These are phyloP conservation scores for Raphanus hybrid DNA, from an alignment of 441 rosid genomes.

Conservation along the genomic window DNA sequence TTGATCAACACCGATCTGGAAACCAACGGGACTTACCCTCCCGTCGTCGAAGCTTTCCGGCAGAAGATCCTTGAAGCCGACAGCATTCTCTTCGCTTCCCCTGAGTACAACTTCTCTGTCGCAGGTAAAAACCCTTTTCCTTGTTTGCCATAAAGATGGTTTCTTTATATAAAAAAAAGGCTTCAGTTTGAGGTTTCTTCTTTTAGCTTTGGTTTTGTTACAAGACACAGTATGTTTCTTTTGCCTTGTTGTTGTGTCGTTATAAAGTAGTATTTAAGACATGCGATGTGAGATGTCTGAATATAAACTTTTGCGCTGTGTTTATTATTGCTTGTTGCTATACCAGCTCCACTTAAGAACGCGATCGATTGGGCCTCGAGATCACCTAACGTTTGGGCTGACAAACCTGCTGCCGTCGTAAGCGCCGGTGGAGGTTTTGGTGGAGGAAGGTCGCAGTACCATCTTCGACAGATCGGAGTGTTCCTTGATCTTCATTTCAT, in stretches of 20 bases:
- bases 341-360: conserved; percentile 72
- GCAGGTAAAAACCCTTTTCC: conserved; percentile 49
- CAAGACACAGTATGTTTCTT: too few species aligned
- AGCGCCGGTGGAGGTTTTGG: conserved; percentile 66
- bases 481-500: conserved; percentile 82
- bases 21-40: conserved; percentile 62
- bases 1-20: conserved; percentile 82
- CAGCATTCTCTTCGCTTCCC: conserved; percentile 68
- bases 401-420: conserved; percentile 73
- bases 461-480: conserved; percentile 81
- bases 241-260: too few species aligned
- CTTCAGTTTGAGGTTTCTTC: not conserved
- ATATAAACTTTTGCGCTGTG: too few species aligned
- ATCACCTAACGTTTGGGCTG: conserved; percentile 79
- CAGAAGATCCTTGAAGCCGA: conserved; percentile 60
- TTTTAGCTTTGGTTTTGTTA: too few species aligned
- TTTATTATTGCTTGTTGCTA: not conserved
- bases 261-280: not conserved
- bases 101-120: conserved; percentile 79
- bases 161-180: not conserved
- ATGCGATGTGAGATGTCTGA: too few species aligned
- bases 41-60: conserved; percentile 69
- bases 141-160: not conserved
- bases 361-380: conserved; percentile 88
- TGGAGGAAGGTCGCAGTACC: conserved; percentile 65